These are phyloP conservation scores for Naganishia cerealis DNA, from an alignment of 1,284 basidiomycete species.

Conservation along the genomic window DNA sequence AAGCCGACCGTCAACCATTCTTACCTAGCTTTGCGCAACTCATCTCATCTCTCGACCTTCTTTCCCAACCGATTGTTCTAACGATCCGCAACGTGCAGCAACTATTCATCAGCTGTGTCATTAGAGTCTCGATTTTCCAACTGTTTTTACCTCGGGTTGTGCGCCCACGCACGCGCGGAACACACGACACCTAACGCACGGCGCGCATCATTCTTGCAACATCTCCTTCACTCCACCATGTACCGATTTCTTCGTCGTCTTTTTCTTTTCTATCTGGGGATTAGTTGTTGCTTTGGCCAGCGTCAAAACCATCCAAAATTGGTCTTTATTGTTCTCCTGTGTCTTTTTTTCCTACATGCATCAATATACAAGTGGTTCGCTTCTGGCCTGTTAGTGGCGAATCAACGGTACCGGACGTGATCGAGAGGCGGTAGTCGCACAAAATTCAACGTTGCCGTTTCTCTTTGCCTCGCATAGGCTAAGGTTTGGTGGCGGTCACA, in stretches of 20 bases:
- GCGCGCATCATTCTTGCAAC: background rate
- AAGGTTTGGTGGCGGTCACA: too few species aligned
- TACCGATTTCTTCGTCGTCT: background rate
- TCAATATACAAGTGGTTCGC: slow-evolving; percentile 5
- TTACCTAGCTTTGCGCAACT: background rate
- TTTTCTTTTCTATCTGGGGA: background rate
- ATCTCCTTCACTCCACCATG: background rate
- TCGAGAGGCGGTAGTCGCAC: too few species aligned
- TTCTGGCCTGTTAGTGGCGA: background rate
- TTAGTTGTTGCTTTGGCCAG: background rate
- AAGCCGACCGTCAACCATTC: background rate
- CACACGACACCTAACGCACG: background rate
- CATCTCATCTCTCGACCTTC: background rate
- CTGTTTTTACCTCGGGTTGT: slow-evolving; percentile 1
- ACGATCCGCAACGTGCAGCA: background rate
- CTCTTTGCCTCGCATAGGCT: too few species aligned
- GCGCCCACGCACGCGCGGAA: background rate
- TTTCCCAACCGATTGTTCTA: background rate
- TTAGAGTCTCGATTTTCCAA: background rate
- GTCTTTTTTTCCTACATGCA: slow-evolving; percentile 2
- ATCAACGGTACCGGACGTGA: too few species aligned
- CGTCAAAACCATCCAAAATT: background rate
- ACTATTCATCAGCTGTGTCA: background rate
- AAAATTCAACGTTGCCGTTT: too few species aligned
- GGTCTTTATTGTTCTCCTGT: background rate